Evolutionary conservation across 169 alveolate species (phyloP).

Genomic region (Eimeria mitis): DNA sequence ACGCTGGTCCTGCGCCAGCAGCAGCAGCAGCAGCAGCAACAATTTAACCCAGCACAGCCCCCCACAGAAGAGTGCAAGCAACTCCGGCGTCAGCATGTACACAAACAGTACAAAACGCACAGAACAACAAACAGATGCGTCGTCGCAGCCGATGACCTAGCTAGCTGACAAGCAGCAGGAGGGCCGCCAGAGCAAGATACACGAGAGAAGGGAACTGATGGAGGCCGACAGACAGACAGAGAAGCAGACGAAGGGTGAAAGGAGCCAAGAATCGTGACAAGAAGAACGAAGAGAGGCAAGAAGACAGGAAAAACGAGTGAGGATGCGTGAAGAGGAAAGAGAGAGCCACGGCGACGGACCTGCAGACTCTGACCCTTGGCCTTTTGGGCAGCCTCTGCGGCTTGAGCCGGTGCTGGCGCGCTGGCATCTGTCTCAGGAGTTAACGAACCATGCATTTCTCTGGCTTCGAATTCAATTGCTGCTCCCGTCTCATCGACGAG

Average conservation of each 20-base stretch:
- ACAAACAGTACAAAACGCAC: neutral
- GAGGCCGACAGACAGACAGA: neutral
- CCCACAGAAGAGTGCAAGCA: neutral
- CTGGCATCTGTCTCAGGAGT: conserved; percentile 42
- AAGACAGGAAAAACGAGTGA: too few relatives aligned
- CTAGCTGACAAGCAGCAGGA: neutral
- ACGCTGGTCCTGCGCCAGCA: conserved; percentile 79
- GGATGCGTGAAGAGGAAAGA: too few relatives aligned
- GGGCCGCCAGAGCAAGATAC: neutral
- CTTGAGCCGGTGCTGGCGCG: neutral
- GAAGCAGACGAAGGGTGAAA: neutral
- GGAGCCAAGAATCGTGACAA: neutral
- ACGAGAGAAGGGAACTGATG: neutral
- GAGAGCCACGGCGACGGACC: neutral
- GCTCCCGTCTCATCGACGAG: conserved; percentile 80
- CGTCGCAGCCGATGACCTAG: neutral
- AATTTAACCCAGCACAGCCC: neutral
- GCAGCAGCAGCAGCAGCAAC: neutral
- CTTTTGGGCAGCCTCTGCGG: neutral
- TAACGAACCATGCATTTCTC: conserved; percentile 67
- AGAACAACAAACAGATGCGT: too few relatives aligned
- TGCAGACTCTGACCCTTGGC: conserved; percentile 18
- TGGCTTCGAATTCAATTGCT: conserved; percentile 65
- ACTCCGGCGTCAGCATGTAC: neutral
- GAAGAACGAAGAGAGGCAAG: neutral